Evolutionary conservation across 129 eudicot species (phyloP).

Genomic region (Escallonia herrerae): DNA sequence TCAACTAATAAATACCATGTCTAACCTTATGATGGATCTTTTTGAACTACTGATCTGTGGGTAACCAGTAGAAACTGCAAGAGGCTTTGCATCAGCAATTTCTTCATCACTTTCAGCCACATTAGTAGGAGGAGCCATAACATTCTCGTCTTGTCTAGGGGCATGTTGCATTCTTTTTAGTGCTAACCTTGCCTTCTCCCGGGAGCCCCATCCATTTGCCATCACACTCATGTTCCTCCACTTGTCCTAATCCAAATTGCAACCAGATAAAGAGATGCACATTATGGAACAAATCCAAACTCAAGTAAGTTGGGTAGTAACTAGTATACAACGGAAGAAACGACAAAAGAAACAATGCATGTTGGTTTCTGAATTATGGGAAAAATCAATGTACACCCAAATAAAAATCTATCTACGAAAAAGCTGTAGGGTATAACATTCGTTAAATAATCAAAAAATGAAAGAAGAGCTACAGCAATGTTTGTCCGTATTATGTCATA

Average conservation of each 20-base stretch:
- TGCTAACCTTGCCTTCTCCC: conserved; percentile 82
- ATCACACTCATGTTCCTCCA: conserved; percentile 99
- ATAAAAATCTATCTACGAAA: too few species aligned
- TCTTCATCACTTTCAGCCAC: conserved; percentile 69
- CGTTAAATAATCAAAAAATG: too few species aligned
- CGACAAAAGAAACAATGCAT: too few species aligned
- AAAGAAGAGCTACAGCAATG: too few species aligned
- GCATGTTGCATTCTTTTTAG: conserved; percentile 61
- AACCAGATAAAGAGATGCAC: conserved; percentile 1
- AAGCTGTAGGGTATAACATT: too few species aligned
- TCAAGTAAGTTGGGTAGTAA: too few species aligned
- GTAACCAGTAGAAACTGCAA: conserved; percentile 62
- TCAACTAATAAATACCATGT: background rate
- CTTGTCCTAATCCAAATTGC: conserved; percentile 53
- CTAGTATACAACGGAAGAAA: too few species aligned
- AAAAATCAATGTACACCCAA: too few species aligned
- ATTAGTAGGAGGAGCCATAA: conserved; percentile 26
- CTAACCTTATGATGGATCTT: conserved; percentile 84
- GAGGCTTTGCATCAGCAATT: conserved; percentile 43
- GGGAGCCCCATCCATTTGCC: conserved; percentile 92
- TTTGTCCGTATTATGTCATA: too few species aligned
- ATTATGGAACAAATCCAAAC: too few species aligned
- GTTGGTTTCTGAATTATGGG: too few species aligned
- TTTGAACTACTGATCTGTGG: conserved; percentile 68
- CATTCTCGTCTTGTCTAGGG: conserved; percentile 52